These are phyloP conservation scores for Cyclotella atomus DNA, from an alignment of 108 stramenopile species.

Conservation along the genomic window DNA sequence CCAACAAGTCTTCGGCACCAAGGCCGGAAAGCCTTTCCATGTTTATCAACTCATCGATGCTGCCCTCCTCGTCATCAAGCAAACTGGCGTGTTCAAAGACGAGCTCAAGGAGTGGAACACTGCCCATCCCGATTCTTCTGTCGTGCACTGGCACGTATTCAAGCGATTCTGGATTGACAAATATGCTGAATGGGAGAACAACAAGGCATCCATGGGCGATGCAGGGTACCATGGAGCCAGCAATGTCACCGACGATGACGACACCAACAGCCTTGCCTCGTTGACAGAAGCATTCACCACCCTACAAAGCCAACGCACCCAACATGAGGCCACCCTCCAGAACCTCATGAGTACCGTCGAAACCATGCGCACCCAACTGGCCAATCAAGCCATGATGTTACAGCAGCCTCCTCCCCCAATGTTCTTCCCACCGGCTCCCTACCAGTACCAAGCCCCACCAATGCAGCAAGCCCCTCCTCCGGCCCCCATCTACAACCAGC, in stretches of 20 bases:
- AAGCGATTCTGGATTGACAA: background rate
- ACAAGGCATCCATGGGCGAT: background rate
- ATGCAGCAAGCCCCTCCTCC: background rate
- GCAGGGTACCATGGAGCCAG: background rate
- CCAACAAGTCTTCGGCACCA: conserved; percentile 5
- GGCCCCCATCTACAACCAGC: background rate
- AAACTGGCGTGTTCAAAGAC: background rate
- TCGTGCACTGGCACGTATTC: background rate
- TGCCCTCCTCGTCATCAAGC: background rate
- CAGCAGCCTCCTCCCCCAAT: background rate
- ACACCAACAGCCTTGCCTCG: background rate
- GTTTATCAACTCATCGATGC: background rate
- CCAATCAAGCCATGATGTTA: background rate
- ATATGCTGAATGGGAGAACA: background rate
- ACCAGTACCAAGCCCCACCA: background rate
- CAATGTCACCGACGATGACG: background rate
- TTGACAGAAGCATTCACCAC: background rate
- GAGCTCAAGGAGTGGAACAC: background rate
- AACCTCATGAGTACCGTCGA: background rate
- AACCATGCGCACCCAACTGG: background rate
- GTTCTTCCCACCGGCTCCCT: too few species aligned
- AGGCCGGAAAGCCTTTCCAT: background rate
- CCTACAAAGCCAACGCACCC: background rate
- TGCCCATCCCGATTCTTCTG: background rate
- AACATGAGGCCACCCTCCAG: background rate